Evolutionary conservation across 305 asterid species (phyloP).

Genomic region (Fraxinus floribunda): DNA sequence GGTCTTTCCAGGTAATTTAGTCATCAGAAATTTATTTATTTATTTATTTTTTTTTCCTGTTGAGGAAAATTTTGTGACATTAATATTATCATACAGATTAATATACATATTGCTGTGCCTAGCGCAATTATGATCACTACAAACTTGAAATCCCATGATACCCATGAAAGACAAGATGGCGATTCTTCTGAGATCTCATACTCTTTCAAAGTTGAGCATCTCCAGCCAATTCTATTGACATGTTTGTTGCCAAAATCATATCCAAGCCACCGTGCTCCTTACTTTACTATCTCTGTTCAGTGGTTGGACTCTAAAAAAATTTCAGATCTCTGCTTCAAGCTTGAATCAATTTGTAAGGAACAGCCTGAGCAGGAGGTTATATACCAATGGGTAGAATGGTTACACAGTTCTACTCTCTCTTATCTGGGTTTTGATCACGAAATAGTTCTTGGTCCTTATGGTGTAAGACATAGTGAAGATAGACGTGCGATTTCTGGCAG

Average conservation of each 20-base stretch:
- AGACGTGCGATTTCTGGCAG: constrained; percentile 66
- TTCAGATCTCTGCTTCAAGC: constrained; percentile 63
- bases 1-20: constrained; percentile 64
- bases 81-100: constrained; percentile 52
- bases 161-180: constrained; percentile 27
- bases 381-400: constrained; percentile 88
- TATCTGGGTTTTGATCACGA: constrained; percentile 67
- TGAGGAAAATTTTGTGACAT: constrained; percentile 14
- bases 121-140: constrained; percentile 52
- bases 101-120: constrained; percentile 66
- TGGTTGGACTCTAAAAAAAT: constrained; percentile 64
- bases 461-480: constrained; percentile 41
- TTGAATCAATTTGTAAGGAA: constrained; percentile 75
- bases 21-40: background rate
- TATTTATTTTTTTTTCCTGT: background rate
- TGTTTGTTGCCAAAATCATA: constrained; percentile 83
- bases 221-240: constrained; percentile 69
- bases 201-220: constrained; percentile 72
- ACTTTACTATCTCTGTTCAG: constrained; percentile 59
- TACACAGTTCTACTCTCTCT: constrained; percentile 63
- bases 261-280: constrained; percentile 70
- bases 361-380: constrained; percentile 77
- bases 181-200: constrained; percentile 56
- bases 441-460: constrained; percentile 69
- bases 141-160: constrained; percentile 47